phyloP scores from a whole-genome alignment of 169 alveolate genomes.

The Perkinsus marinus region DNA sequence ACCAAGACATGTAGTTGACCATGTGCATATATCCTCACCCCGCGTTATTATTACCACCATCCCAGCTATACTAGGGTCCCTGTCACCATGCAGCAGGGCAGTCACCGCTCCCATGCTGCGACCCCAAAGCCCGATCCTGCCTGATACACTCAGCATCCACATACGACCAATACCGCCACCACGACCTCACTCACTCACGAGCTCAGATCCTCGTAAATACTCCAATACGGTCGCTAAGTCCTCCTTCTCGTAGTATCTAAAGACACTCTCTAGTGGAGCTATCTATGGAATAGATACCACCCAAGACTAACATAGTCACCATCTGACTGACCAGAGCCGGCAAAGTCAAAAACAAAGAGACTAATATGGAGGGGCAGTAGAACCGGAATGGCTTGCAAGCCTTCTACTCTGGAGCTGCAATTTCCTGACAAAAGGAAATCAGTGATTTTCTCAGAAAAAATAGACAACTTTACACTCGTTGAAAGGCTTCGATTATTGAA shows the following conservation, averaged over 20 bases:
- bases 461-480: neutral
- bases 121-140: conserved; percentile 58
- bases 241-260: conserved; percentile 40
- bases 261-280: neutral
- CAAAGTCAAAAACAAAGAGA: conserved; percentile 49
- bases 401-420: conserved; percentile 22
- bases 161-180: neutral
- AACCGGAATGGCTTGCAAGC: conserved; percentile 37
- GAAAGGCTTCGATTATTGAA: neutral
- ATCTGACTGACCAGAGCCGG: conserved; percentile 60
- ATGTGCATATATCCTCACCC: no score
- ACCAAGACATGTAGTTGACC: no score
- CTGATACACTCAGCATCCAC: neutral
- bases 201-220: neutral
- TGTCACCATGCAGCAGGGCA: conserved; percentile 43
- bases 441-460: neutral
- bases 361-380: conserved; percentile 49
- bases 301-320: conserved; percentile 62
- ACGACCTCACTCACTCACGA: neutral
- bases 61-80: conserved; percentile 32
- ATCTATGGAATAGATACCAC: neutral
- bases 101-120: conserved; percentile 59
- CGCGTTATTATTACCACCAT: conserved; percentile 7
- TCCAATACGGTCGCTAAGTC: conserved; percentile 42
- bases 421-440: neutral